Base-by-base conservation (phyloP, 306 rosid genomes). In the Lathyrus oleraceus region DNA sequence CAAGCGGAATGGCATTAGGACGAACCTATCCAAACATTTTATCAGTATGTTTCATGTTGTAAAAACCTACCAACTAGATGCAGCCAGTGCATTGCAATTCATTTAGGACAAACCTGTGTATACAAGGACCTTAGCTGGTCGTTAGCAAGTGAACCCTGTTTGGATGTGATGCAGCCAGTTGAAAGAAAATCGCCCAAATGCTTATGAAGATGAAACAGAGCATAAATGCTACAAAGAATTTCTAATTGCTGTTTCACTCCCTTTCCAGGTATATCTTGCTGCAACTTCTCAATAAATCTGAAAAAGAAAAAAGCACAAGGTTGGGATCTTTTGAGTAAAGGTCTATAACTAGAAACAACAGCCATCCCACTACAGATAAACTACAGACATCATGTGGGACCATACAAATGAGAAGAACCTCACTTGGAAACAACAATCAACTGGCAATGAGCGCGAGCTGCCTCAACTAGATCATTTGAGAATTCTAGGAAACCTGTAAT, bases 401-500 rank as follows among this genome's bases (percentile, higher is more conserved):
- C 23, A 56, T 30, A 40, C 61, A 43, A 62, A 44, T 2, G 39
- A 66, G 73, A 69, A 72, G 79, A 85, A 70, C 47, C 90, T 86
- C 78, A 91, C 97, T 91, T 95, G 81, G 97, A 85, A 75, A 94
- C 95, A 53, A 94, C 88, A 73, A 94, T 91, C 51, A 94, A 82
- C 75, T 94, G 95, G 74, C 96, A 88, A 79, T 94, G 97, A 69
- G 97, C 97, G 77, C 79, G 85, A 59, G 95, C 95, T 68, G 96
- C 92, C 80, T 94, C 96, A 28, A 71, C 85, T 32, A 94, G 80
- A 84, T 81, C 83, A 61, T 87, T 81, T 0, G 95, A 78, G 67
- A 87, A 87, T 80, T 94, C 97, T 11, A 40, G 82, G 75, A 94
- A 90, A 75, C 97, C 97, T 94, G 86, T 36, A 75, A 44, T 21